These are phyloP conservation scores for Albugo laibachii DNA, from an alignment of 352 stramenopile genomes.

Conservation along the genomic window DNA sequence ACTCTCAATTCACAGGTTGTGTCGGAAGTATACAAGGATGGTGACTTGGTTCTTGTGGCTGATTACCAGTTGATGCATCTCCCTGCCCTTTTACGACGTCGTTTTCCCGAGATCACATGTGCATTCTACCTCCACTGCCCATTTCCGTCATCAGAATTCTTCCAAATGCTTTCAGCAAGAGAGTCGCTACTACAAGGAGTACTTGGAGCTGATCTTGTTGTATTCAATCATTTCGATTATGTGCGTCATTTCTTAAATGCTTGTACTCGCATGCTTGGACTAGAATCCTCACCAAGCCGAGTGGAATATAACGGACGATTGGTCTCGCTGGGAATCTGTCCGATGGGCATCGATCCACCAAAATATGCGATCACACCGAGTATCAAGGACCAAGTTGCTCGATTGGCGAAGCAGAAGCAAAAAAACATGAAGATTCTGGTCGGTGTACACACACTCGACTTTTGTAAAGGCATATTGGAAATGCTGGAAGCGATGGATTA, in stretches of 20 bases:
- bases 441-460: conserved; percentile 57
- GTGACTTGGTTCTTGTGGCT: conserved; percentile 73
- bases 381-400: conserved; percentile 16
- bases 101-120: conserved; percentile 58
- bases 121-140: conserved; percentile 82
- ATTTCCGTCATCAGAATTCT: conserved; percentile 82
- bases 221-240: conserved; percentile 83
- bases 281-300: conserved; percentile 69
- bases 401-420: conserved; percentile 16
- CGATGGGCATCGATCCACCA: conserved; percentile 75
- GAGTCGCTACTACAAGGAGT: conserved; percentile 64
- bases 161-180: conserved; percentile 71
- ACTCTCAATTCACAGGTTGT: conserved; percentile 11
- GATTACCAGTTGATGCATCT: conserved; percentile 82
- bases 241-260: conserved; percentile 73
- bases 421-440: conserved; percentile 62
- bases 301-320: conserved; percentile 75
- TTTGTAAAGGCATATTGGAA: conserved; percentile 74
- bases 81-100: conserved; percentile 44
- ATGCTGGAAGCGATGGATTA: conserved; percentile 83
- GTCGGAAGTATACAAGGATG: conserved; percentile 66
- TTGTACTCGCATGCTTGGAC: conserved; percentile 68
- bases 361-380: conserved; percentile 56
- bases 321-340: conserved; percentile 75
- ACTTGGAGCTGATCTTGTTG: conserved; percentile 66